phyloP scores from a whole-genome alignment of 2,329 filamentous ascomycete genomes.

The Pleurostoma richardsiae region DNA sequence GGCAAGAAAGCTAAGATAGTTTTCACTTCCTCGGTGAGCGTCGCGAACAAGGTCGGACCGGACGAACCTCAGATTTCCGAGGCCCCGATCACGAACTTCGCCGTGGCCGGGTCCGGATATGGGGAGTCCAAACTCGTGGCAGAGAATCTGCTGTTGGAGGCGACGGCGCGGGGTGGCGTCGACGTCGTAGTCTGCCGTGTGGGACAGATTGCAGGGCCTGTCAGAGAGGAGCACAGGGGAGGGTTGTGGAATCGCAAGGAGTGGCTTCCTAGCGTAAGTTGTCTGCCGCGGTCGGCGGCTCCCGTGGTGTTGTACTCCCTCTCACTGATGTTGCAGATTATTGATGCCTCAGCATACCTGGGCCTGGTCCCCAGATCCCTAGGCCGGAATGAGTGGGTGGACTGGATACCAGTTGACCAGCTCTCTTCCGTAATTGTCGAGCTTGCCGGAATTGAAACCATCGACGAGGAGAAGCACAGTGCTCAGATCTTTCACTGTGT shows the following conservation, averaged over 20 bases:
- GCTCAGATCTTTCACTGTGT: not conserved
- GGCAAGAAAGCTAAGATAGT: conserved; percentile 1
- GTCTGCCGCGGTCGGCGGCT: conserved; percentile 15
- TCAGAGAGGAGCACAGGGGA: not conserved
- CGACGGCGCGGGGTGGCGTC: conserved; percentile 6
- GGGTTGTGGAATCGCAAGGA: conserved; percentile 2
- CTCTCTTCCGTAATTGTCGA: conserved; percentile 1
- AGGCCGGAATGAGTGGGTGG: conserved; percentile 1
- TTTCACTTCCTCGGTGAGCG: conserved; percentile 10
- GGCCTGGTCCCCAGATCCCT: not conserved
- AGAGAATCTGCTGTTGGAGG: conserved; percentile 12
- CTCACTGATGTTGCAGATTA: not conserved
- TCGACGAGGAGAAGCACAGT: not conserved
- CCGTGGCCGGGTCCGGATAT: conserved; percentile 1
- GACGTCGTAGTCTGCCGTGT: conserved; percentile 12
- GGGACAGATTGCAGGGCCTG: conserved; percentile 16
- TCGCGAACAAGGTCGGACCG: conserved; percentile 1
- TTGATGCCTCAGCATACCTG: conserved; percentile 1
- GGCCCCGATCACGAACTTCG: not conserved
- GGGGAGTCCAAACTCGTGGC: conserved; percentile 6
- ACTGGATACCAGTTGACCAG: conserved; percentile 5
- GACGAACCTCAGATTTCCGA: conserved; percentile 1
- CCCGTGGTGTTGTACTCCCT: conserved; percentile 17
- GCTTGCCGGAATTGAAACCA: not conserved
- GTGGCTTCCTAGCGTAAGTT: conserved; percentile 1